Evolutionary conservation across 2,329 filamentous ascomycete species (phyloP).

Genomic region (Aspergillus calidoustus): DNA sequence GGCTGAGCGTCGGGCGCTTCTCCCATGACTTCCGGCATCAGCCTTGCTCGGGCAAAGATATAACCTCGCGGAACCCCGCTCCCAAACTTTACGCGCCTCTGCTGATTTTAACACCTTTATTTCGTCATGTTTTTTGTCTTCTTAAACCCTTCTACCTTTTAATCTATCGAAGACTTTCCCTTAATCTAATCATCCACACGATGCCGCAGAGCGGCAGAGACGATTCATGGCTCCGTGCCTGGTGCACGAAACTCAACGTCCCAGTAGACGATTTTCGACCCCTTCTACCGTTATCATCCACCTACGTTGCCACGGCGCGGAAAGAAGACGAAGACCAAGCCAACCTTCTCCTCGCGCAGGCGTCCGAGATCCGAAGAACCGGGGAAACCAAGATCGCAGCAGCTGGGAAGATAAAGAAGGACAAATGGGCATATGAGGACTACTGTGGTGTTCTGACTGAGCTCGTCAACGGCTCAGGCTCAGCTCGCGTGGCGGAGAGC

Average conservation of each 20-base stretch:
- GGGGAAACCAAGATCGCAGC: slow-evolving; percentile 7
- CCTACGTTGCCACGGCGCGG: not conserved
- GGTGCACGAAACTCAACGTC: slow-evolving; percentile 10
- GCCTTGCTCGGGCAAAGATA: not conserved
- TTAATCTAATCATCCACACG: not conserved
- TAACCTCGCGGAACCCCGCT: not conserved
- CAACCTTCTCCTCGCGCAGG: slow-evolving; percentile 12
- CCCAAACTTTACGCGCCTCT: not conserved
- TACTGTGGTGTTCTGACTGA: slow-evolving; percentile 12
- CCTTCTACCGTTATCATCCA: slow-evolving; percentile 4
- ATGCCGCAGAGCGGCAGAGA: slow-evolving; percentile 16
- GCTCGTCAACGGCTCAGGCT: slow-evolving; percentile 3
- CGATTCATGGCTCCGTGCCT: slow-evolving; percentile 16
- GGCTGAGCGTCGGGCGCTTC: slow-evolving; percentile 15
- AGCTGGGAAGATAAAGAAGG: slow-evolving; percentile 9
- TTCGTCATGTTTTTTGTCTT: not conserved
- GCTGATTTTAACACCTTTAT: not conserved
- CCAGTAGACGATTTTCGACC: slow-evolving; percentile 5
- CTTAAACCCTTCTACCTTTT: too few species aligned
- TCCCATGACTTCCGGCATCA: slow-evolving; percentile 14
- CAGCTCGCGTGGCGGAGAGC: slow-evolving; percentile 14
- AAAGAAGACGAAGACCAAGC: slow-evolving; percentile 12
- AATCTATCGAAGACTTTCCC: not conserved
- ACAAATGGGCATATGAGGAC: slow-evolving; percentile 16
- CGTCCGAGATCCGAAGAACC: slow-evolving; percentile 14